Conservation (phyloP, 495 filamentous ascomycete genomes). For the Friedmanniomyces simplex region DNA sequence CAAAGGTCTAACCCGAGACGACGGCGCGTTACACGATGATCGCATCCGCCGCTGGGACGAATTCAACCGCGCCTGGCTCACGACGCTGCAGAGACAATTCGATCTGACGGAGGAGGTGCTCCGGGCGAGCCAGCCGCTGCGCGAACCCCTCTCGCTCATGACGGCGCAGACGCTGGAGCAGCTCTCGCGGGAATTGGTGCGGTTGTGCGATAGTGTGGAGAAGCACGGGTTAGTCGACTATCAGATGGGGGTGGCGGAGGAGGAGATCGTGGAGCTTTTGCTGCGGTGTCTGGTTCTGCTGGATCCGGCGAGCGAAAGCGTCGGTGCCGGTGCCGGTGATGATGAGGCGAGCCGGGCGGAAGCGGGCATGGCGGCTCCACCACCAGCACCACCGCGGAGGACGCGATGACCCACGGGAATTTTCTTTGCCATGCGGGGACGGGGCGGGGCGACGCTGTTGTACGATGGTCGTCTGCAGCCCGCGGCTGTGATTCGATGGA, state of each 20-base stretch:
- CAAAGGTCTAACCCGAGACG: constrained; percentile 62
- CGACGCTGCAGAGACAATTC: constrained; percentile 75
- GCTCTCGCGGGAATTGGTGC: constrained; percentile 72
- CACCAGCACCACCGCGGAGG: neutral
- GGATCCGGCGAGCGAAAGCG: neutral
- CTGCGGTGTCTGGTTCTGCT: constrained; percentile 1
- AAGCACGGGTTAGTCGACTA: constrained; percentile 89
- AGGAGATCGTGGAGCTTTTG: constrained; percentile 72
- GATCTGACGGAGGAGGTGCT: constrained; percentile 55
- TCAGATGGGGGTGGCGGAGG: constrained; percentile 92
- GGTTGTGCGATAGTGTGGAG: constrained; percentile 76
- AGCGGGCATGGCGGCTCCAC: neutral
- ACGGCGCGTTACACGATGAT: constrained; percentile 56
- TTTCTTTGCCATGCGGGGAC: too few species aligned
- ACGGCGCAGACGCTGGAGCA: constrained; percentile 57
- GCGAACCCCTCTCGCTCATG: constrained; percentile 55
- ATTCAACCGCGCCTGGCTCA: constrained; percentile 92
- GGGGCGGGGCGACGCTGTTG: neutral
- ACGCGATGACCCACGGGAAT: neutral
- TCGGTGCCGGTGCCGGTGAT: too few species aligned
- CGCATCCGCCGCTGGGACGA: constrained; percentile 81
- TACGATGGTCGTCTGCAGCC: neutral
- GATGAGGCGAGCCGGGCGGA: too few species aligned
- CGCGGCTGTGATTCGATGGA: neutral
- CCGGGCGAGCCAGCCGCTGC: constrained; percentile 46